Conservation (phyloP, 108 stramenopile genomes). For the Stephanodiscus minutulus region DNA sequence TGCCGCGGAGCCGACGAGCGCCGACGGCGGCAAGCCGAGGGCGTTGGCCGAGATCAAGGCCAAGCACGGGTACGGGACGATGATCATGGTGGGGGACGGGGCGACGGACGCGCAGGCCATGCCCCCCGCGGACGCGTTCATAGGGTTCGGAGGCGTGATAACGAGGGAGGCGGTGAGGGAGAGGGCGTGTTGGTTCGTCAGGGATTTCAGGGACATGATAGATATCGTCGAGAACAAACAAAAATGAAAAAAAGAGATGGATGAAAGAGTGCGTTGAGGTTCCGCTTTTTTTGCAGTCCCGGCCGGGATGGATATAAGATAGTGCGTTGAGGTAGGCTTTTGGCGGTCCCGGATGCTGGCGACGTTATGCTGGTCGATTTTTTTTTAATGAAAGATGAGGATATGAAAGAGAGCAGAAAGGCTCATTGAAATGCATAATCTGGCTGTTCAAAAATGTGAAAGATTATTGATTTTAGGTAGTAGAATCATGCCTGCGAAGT, state of each 20-base stretch:
- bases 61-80: slow-evolving; percentile 59
- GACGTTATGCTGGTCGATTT: too few species aligned
- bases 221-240: slow-evolving; percentile 46
- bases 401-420: too few species aligned
- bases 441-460: too few species aligned
- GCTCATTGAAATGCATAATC: too few species aligned
- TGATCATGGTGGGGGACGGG: slow-evolving; percentile 99
- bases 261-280: background rate
- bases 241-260: background rate
- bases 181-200: slow-evolving; percentile 96
- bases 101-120: slow-evolving; percentile 99
- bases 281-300: too few species aligned
- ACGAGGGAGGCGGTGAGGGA: slow-evolving; percentile 82
- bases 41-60: slow-evolving; percentile 75
- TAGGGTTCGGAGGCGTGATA: slow-evolving; percentile 97
- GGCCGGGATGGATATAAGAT: too few species aligned
- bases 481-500: too few species aligned
- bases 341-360: too few species aligned
- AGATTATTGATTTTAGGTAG: too few species aligned
- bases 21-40: slow-evolving; percentile 95
- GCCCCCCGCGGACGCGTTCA: slow-evolving; percentile 95
- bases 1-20: slow-evolving; percentile 84
- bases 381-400: too few species aligned
- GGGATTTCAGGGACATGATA: slow-evolving; percentile 85
- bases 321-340: too few species aligned